Conservation (phyloP, 352 stramenopile species). For the Chrysophaeum taylorii region DNA sequence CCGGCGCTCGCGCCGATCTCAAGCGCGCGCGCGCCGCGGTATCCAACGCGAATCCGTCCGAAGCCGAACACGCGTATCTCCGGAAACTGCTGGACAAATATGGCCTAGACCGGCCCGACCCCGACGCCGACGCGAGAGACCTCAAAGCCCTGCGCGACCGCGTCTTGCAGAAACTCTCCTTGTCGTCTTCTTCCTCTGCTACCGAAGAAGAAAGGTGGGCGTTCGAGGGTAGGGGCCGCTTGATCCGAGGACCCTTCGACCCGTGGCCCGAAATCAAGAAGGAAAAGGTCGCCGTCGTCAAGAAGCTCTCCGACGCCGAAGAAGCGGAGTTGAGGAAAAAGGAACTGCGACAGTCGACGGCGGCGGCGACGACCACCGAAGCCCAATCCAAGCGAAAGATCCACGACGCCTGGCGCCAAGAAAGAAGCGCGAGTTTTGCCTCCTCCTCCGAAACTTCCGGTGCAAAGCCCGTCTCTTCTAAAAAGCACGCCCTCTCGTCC, state of each 20-base stretch:
- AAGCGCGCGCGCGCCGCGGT: neutral
- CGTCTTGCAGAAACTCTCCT: neutral
- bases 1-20: slow-evolving; percentile 2
- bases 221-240: neutral
- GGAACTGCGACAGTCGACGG: slow-evolving; percentile 13
- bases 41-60: neutral
- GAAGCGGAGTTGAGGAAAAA: slow-evolving; percentile 14
- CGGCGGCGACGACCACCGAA: slow-evolving; percentile 1
- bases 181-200: too few relatives aligned
- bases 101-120: slow-evolving; percentile 5
- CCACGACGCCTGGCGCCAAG: too few relatives aligned
- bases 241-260: slow-evolving; percentile 19
- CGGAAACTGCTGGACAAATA: neutral
- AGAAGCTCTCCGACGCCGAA: slow-evolving; percentile 21
- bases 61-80: neutral
- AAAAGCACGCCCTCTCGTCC: too few relatives aligned
- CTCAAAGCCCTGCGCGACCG: slow-evolving; percentile 4
- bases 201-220: neutral
- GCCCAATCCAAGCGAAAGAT: too few relatives aligned
- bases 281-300: slow-evolving; percentile 8
- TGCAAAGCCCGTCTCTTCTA: too few relatives aligned
- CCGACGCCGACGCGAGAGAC: slow-evolving; percentile 8
- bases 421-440: too few relatives aligned
- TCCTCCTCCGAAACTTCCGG: too few relatives aligned
- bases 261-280: slow-evolving; percentile 8